Base-by-base conservation (phyloP, 495 filamentous ascomycete species). In the Neurospora sp. region DNA sequence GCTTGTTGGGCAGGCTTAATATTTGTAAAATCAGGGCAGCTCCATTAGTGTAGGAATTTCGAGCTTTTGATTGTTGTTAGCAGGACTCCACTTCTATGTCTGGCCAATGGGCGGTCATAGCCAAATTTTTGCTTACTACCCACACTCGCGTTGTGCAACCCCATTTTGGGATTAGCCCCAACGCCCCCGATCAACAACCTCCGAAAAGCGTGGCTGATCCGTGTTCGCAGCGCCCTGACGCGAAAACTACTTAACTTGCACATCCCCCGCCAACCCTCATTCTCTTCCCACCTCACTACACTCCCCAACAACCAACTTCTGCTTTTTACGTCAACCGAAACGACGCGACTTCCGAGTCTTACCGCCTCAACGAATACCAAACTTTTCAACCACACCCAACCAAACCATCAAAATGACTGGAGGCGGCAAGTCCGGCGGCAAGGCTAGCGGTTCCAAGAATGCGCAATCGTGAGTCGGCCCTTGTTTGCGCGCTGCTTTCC, bases 401-500 rank as follows among this genome's bases (percentile, higher is more conserved):
- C 71, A 78, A 83, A 78, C 82, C 71, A 82, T 89, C 91, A 97
- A 94, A 91, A 98, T 98, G 94, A 97, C 94, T 93, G 90, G 90
- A 85, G 91, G 90, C 87, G 93, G 94, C 87, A 98, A 98, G 87
- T 98, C 94, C 82, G 94, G 94, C 85, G 94, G 94, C 90, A 98
- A 98, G 90, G 93, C 94, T 87, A 93, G 91, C 86, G 92, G 93
- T 85, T 90, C 89, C 89, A 98, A 98, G 92, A 96, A 91, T 87
- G 89, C 94, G 75, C 94, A 98, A 89, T 97, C 94, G 94, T 98
- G 86, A 87, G 92, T 90, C 22, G 10, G 47, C 47, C 20, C 20
- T 16, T 61, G 27, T 59, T 47, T 68, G 37, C 71, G 69, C 81
- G 72, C 70, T 71, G 40, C 61, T 70, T 71, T 61, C 53, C 22